phyloP scores from a whole-genome alignment of 805 yeast species.

The Wickerhamiella galacta region DNA sequence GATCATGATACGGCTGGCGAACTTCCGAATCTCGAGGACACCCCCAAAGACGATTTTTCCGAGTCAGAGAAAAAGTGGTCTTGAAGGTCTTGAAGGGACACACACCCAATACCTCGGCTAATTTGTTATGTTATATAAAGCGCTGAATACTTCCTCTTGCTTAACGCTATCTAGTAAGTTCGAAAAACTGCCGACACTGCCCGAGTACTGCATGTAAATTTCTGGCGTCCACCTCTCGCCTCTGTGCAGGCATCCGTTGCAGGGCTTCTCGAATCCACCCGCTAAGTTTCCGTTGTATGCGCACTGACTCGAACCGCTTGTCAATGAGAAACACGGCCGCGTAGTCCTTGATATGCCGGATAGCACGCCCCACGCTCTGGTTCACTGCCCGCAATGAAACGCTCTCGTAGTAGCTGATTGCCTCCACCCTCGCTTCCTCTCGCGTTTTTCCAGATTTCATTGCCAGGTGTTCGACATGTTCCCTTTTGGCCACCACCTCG shows the following conservation, averaged over 20 bases:
- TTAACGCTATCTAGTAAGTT: no score
- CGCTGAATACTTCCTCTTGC: no score
- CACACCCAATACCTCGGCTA: no score
- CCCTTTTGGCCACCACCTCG: conserved; percentile 56
- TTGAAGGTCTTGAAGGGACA: no score
- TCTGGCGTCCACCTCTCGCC: no score
- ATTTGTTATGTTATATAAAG: no score
- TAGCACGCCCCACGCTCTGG: conserved; percentile 85
- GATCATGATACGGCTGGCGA: conserved; percentile 11
- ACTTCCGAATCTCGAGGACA: conserved; percentile 10
- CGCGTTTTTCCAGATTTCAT: conserved; percentile 32
- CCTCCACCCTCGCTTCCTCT: conserved; percentile 23
- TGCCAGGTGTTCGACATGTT: conserved; percentile 40
- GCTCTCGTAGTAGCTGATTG: conserved; percentile 55
- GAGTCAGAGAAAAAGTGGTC: conserved; percentile 14
- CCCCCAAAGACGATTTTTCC: conserved; percentile 10
- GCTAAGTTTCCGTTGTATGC: conserved; percentile 45
- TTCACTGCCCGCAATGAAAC: conserved; percentile 82
- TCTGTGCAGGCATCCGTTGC: no score
- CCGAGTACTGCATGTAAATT: no score
- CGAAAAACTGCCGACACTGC: no score
- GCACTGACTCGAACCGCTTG: conserved; percentile 31
- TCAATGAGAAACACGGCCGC: conserved; percentile 63
- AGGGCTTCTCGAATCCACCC: conserved; percentile 43
- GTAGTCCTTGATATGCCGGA: conserved; percentile 68